phyloP scores from a whole-genome alignment of 306 rosid species.

The Rosa chinensis region DNA sequence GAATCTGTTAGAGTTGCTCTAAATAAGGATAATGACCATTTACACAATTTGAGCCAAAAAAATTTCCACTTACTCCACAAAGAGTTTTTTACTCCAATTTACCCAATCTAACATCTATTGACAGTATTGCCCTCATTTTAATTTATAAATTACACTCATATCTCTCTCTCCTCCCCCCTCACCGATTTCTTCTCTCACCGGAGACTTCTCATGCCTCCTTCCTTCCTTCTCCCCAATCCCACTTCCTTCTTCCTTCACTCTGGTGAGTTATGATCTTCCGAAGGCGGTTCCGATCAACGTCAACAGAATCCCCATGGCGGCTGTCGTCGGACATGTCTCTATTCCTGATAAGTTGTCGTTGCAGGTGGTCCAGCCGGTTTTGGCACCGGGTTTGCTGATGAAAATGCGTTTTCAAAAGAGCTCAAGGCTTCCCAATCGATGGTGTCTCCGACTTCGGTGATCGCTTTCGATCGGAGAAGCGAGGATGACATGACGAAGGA shows the following conservation, averaged over 20 bases:
- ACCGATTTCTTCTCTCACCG: no score
- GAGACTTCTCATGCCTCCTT: slow-evolving; percentile 21
- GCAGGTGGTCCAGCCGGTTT: slow-evolving; percentile 87
- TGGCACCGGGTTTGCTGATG: slow-evolving; percentile 40
- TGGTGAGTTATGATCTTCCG: slow-evolving; percentile 66
- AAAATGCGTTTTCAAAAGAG: slow-evolving; percentile 56
- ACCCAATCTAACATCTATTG: no score
- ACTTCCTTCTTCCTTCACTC: slow-evolving; percentile 33
- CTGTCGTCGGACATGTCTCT: slow-evolving; percentile 51
- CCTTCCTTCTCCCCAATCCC: background rate
- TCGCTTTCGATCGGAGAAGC: slow-evolving; percentile 52
- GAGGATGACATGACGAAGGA: slow-evolving; percentile 43
- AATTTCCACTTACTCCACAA: no score
- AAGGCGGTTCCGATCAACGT: slow-evolving; percentile 70
- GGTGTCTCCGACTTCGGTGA: slow-evolving; percentile 77
- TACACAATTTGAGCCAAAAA: no score
- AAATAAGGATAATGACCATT: no score
- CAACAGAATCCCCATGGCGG: slow-evolving; percentile 61
- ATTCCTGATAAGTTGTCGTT: slow-evolving; percentile 45
- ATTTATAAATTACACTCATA: no score
- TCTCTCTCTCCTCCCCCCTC: no score
- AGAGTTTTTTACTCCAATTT: no score
- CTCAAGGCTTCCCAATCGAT: slow-evolving; percentile 49
- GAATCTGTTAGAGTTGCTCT: no score
- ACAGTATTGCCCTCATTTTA: no score